phyloP scores from a whole-genome alignment of 2,329 filamentous ascomycete species.

The Cordyceps cateniannulata region DNA sequence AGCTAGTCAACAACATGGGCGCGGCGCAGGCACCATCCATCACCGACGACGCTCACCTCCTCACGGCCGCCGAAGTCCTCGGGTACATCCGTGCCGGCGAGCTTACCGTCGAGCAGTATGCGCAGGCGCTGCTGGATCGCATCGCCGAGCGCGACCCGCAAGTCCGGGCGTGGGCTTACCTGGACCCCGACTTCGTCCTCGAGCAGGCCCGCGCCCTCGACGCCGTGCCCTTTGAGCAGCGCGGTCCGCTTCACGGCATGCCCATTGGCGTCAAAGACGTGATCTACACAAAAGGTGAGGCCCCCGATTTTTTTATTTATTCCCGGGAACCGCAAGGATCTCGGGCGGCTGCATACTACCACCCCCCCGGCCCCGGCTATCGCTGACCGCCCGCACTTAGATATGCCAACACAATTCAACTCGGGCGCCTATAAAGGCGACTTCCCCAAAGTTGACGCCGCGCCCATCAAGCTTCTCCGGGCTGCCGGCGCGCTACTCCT shows the following conservation, averaged over 20 bases:
- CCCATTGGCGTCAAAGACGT: conserved; percentile 56
- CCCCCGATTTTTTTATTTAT: background rate
- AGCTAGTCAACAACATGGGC: conserved; percentile 5
- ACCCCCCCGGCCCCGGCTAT: no score
- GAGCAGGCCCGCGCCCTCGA: conserved; percentile 45
- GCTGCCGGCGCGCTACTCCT: conserved; percentile 10
- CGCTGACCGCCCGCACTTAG: conserved; percentile 20
- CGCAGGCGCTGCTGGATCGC: conserved; percentile 37
- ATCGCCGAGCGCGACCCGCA: conserved; percentile 37
- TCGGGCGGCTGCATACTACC: background rate
- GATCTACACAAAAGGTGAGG: conserved; percentile 46
- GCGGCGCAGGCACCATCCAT: conserved; percentile 13
- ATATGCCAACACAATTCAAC: conserved; percentile 52
- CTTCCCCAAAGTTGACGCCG: conserved; percentile 18
- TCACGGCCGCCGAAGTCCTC: conserved; percentile 34
- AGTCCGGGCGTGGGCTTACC: conserved; percentile 45
- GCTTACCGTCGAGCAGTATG: conserved; percentile 44
- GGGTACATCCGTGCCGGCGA: conserved; percentile 31
- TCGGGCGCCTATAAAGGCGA: conserved; percentile 45
- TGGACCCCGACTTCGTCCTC: conserved; percentile 40
- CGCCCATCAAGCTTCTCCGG: conserved; percentile 16
- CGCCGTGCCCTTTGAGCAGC: conserved; percentile 35
- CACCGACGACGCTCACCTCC: conserved; percentile 2
- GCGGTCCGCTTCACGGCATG: conserved; percentile 52
- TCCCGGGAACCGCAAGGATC: background rate